A percentile compares a stretch with the other conserved stretches of the same genome.
Evolutionary conservation across 352 stramenopile species (phyloP).

Genomic region (Globisporangium echinulatum): DNA sequence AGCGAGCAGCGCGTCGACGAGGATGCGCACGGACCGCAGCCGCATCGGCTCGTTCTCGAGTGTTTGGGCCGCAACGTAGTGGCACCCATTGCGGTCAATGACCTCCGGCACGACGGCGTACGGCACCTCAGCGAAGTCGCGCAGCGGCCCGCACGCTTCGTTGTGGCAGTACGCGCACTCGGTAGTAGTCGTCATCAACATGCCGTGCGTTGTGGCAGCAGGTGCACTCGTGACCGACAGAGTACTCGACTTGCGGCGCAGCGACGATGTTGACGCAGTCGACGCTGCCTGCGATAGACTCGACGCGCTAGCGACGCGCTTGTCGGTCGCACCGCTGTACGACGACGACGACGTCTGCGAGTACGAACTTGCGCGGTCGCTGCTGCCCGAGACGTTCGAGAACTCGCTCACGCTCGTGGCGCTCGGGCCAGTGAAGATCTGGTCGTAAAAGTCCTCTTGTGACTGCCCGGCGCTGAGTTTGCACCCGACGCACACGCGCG

Average conservation of each 20-base stretch:
- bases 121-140: slow-evolving; percentile 61
- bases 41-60: slow-evolving; percentile 69
- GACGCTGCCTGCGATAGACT: slow-evolving; percentile 15
- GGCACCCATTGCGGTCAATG: slow-evolving; percentile 22
- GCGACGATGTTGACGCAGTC: not conserved
- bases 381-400: slow-evolving; percentile 21
- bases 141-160: slow-evolving; percentile 54
- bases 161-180: slow-evolving; percentile 66
- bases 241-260: slow-evolving; percentile 57
- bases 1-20: slow-evolving; percentile 39
- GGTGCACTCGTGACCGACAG: slow-evolving; percentile 21
- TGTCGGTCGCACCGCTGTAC: slow-evolving; percentile 15
- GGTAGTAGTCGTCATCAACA: slow-evolving; percentile 9
- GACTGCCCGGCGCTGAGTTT: slow-evolving; percentile 65
- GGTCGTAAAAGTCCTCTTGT: slow-evolving; percentile 78
- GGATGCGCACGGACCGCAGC: slow-evolving; percentile 45
- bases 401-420: slow-evolving; percentile 12
- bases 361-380: slow-evolving; percentile 37
- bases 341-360: slow-evolving; percentile 33
- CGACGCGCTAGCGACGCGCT: slow-evolving; percentile 26
- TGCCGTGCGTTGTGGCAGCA: not conserved
- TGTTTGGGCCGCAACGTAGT: slow-evolving; percentile 59
- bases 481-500: slow-evolving; percentile 78
- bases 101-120: slow-evolving; percentile 67
- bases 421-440: slow-evolving; percentile 52